Conservation (phyloP, 495 filamentous ascomycete species). For the Chaetomium cochliodes region DNA sequence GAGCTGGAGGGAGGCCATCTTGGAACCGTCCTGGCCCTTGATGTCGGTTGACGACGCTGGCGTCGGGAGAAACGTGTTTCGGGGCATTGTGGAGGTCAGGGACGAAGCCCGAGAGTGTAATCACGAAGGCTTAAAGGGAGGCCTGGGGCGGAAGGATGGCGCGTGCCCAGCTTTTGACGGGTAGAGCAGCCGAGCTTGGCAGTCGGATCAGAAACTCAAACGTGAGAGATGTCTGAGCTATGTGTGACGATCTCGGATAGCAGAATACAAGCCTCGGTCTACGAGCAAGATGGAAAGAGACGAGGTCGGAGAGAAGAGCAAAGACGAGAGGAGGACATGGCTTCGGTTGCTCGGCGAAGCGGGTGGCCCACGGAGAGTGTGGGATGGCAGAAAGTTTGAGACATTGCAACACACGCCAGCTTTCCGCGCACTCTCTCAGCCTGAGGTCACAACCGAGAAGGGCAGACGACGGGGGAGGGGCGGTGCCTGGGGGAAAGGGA, state of each 20-base stretch:
- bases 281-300: neutral
- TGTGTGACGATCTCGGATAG: neutral
- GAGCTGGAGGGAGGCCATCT: constrained; percentile 48
- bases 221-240: neutral
- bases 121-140: neutral
- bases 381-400: constrained; percentile 3
- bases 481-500: constrained; percentile 17
- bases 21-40: constrained; percentile 68
- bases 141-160: neutral
- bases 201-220: neutral
- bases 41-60: constrained; percentile 84
- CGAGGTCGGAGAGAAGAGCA: neutral
- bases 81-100: constrained; percentile 59
- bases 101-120: neutral
- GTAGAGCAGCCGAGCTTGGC: constrained; percentile 15
- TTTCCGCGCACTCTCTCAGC: constrained; percentile 5
- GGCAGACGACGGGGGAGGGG: constrained; percentile 13
- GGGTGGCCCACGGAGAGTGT: neutral
- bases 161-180: constrained; percentile 18
- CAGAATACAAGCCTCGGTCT: neutral
- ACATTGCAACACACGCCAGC: constrained; percentile 6
- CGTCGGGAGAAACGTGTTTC: constrained; percentile 69
- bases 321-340: neutral
- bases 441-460: constrained; percentile 10
- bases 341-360: neutral